Evolutionary conservation across 176 grass and related monocot species (phyloP).

Genomic region (Dactylis glomerata): DNA sequence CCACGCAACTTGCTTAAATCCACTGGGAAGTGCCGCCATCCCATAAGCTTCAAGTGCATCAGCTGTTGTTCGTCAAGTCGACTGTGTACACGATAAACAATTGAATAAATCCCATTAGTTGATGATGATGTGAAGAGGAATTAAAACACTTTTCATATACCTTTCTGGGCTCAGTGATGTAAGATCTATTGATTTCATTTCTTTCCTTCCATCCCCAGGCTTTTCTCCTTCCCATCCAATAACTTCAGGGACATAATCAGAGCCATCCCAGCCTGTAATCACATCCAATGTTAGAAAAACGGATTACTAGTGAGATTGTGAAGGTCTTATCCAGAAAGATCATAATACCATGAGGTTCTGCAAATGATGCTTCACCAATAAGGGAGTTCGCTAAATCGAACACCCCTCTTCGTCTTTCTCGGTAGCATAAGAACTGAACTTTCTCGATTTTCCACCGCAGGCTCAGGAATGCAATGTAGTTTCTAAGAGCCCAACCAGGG

Average conservation of each 20-base stretch:
- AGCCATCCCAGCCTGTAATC: constrained; percentile 51
- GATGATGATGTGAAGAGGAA: background rate
- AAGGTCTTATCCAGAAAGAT: background rate
- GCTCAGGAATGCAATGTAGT: constrained; percentile 69
- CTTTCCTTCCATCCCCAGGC: constrained; percentile 29
- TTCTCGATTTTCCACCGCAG: constrained; percentile 64
- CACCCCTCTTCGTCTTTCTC: constrained; percentile 45
- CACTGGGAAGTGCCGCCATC: constrained; percentile 91
- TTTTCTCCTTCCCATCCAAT: constrained; percentile 79
- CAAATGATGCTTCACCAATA: constrained; percentile 69
- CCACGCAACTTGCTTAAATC: constrained; percentile 54
- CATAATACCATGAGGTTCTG: constrained; percentile 55
- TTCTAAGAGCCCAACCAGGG: constrained; percentile 88
- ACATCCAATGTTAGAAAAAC: constrained; percentile 5
- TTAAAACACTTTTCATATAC: constrained; percentile 27
- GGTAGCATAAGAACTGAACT: constrained; percentile 81
- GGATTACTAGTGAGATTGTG: background rate
- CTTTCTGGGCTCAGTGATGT: constrained; percentile 66
- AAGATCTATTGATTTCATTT: constrained; percentile 47
- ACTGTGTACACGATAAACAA: constrained; percentile 41
- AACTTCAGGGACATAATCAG: constrained; percentile 69
- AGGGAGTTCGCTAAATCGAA: constrained; percentile 61
- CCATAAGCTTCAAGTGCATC: constrained; percentile 98
- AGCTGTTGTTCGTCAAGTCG: constrained; percentile 62
- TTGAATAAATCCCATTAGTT: constrained; percentile 7